Conservation (phyloP, 2,329 filamentous ascomycete genomes). For the Ceratocystis harringtonii region DNA sequence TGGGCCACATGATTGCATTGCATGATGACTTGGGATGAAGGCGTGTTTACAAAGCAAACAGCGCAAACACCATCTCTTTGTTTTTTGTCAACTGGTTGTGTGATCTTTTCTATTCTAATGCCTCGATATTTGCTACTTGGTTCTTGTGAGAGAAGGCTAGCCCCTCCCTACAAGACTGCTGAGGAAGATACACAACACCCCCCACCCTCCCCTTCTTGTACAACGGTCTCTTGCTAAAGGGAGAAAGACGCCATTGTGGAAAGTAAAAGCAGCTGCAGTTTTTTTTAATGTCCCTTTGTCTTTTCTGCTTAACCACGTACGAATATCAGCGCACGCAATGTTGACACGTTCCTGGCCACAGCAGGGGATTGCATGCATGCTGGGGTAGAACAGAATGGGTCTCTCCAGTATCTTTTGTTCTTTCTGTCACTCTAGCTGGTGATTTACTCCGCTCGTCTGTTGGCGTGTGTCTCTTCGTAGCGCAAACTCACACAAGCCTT, state of each 20-base stretch:
- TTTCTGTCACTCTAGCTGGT: background rate
- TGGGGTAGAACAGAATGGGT: background rate
- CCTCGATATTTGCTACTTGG: background rate
- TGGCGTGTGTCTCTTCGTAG: background rate
- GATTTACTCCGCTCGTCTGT: background rate
- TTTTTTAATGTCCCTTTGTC: conserved; percentile 3
- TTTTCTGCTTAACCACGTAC: background rate
- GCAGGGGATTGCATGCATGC: background rate
- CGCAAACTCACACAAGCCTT: background rate
- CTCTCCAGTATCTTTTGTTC: background rate
- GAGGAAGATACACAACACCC: background rate
- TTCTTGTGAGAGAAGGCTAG: background rate
- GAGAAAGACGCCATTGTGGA: too few relatives aligned
- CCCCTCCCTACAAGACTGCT: too few relatives aligned
- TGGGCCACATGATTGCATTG: background rate
- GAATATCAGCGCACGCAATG: background rate
- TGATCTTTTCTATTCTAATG: background rate
- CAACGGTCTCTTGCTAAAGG: background rate
- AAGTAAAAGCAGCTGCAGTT: background rate
- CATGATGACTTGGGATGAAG: background rate
- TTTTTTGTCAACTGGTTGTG: background rate
- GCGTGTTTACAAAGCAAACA: background rate
- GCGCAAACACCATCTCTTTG: background rate
- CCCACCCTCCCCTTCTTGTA: background rate
- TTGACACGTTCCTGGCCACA: background rate